phyloP scores from a whole-genome alignment of 441 rosid genomes.

The Sinapis alba region DNA sequence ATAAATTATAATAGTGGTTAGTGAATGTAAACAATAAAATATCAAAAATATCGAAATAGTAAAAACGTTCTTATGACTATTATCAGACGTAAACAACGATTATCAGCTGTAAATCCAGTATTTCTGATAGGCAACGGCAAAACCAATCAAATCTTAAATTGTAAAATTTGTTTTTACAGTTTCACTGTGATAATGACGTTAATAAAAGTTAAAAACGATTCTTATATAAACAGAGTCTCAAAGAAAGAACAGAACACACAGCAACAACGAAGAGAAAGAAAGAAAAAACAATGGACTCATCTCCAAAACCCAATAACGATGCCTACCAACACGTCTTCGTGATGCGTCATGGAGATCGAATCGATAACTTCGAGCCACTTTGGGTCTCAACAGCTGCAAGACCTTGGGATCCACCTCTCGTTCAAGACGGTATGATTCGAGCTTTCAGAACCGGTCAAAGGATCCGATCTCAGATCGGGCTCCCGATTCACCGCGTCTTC shows the following conservation, averaged over 20 bases:
- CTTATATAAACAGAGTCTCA: not conserved
- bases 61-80: too few species aligned
- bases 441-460: constrained; percentile 58
- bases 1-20: too few species aligned
- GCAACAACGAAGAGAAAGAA: not conserved
- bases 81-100: too few species aligned
- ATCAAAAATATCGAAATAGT: too few species aligned
- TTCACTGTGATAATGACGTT: not conserved
- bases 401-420: constrained; percentile 89
- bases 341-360: constrained; percentile 90
- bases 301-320: not conserved
- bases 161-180: not conserved
- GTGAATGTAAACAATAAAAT: too few species aligned
- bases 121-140: too few species aligned
- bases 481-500: constrained; percentile 78
- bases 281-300: not conserved
- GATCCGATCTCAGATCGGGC: constrained; percentile 48
- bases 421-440: constrained; percentile 49
- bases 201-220: not conserved
- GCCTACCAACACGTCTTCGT: constrained; percentile 61
- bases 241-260: not conserved
- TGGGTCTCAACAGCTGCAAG: constrained; percentile 62
- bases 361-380: constrained; percentile 57
- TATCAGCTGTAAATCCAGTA: too few species aligned
- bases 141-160: not conserved